A percentile compares a stretch with the other conserved stretches of the same genome.
phyloP scores from a whole-genome alignment of 331 rosid species.

The Acacia concinna region DNA sequence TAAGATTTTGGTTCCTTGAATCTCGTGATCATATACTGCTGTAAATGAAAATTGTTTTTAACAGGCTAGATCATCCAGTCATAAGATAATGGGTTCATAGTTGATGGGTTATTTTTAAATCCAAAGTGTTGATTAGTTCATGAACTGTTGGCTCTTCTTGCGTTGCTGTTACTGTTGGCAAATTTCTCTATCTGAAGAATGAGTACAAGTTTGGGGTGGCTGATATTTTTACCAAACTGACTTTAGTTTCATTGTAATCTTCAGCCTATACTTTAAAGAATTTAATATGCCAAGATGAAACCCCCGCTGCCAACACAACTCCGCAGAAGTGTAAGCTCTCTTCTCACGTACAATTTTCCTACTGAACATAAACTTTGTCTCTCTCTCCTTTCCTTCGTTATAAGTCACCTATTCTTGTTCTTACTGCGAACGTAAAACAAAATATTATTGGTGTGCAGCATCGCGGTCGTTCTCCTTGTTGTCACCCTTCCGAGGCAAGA shows the following conservation, averaged over 20 bases:
- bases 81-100: neutral
- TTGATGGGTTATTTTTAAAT: neutral
- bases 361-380: constrained; percentile 2
- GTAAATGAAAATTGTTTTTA: neutral
- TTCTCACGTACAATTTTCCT: constrained; percentile 10
- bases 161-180: neutral
- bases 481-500: constrained; percentile 89
- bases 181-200: neutral
- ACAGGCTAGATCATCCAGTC: neutral
- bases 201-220: neutral
- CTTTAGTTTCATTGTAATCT: constrained; percentile 31
- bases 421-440: constrained; percentile 11
- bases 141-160: neutral
- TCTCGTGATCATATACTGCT: neutral
- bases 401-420: constrained; percentile 16
- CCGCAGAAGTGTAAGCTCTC: constrained; percentile 72
- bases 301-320: constrained; percentile 55
- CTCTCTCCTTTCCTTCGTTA: neutral
- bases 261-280: constrained; percentile 85
- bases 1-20: neutral
- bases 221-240: constrained; percentile 29
- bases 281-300: constrained; percentile 84
- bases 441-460: constrained; percentile 49
- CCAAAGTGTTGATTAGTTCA: neutral
- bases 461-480: constrained; percentile 88